Percentiles rank a stretch among this genome's conserved stretches.
Conservation (phyloP, 306 rosid genomes). For the Inga oerstediana region DNA sequence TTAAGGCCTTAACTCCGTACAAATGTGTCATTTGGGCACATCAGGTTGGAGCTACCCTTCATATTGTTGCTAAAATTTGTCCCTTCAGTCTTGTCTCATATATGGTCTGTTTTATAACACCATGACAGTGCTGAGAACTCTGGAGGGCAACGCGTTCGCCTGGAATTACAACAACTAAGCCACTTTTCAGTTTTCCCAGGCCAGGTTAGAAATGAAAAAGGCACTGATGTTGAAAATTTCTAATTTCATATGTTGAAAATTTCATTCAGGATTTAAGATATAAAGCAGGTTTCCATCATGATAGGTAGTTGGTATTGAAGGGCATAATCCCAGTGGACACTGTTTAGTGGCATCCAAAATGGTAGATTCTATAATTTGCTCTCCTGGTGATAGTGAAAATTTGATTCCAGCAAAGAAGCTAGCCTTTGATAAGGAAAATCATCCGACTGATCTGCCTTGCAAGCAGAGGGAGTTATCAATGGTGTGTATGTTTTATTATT, state of each 20-base stretch:
- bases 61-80: constrained; percentile 14
- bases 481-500: constrained; percentile 44
- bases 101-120: constrained; percentile 28
- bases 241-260: constrained; percentile 15
- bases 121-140: constrained; percentile 70
- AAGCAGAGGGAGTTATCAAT: constrained; percentile 65
- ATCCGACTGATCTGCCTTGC: constrained; percentile 36
- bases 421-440: constrained; percentile 66
- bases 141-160: constrained; percentile 89
- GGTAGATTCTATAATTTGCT: constrained; percentile 65
- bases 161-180: constrained; percentile 71
- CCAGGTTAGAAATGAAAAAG: constrained; percentile 62
- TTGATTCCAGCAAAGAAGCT: constrained; percentile 76
- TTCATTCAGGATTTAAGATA: constrained; percentile 21
- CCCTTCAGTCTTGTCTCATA: constrained; percentile 24
- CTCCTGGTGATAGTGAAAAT: constrained; percentile 45
- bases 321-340: constrained; percentile 97
- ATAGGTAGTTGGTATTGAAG: constrained; percentile 89
- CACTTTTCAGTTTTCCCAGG: constrained; percentile 93
- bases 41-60: neutral
- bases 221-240: constrained; percentile 13
- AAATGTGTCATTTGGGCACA: neutral
- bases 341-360: constrained; percentile 87
- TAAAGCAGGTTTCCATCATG: constrained; percentile 35
- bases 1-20: constrained; percentile 21